Evolutionary conservation across 306 rosid species (phyloP).

Genomic region (Vigna angularis): DNA sequence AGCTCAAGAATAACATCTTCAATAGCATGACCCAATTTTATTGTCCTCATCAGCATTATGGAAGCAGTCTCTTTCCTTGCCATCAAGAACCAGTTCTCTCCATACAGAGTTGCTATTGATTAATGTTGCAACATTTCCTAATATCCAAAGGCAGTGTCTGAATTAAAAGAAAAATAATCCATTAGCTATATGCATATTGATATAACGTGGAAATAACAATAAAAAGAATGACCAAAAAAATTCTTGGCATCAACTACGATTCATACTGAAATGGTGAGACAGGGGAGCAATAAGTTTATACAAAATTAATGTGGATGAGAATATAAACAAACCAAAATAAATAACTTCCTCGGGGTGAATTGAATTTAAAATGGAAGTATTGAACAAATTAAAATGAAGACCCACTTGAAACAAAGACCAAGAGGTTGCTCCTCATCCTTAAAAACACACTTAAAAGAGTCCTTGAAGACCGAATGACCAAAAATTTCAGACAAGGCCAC

Average conservation of each 20-base stretch:
- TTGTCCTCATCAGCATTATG: slow-evolving; percentile 58
- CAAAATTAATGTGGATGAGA: not conserved
- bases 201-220: too few species aligned
- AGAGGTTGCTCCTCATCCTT: slow-evolving; percentile 90
- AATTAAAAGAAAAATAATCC: not conserved
- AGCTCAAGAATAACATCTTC: not conserved
- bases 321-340: not conserved
- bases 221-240: not conserved
- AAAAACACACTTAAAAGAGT: not conserved
- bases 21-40: slow-evolving; percentile 36
- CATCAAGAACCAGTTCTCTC: slow-evolving; percentile 53
- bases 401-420: slow-evolving; percentile 93
- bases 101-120: slow-evolving; percentile 45
- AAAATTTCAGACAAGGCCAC: slow-evolving; percentile 85
- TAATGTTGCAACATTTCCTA: slow-evolving; percentile 63
- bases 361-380: slow-evolving; percentile 9
- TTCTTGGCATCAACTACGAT: not conserved
- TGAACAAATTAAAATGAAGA: slow-evolving; percentile 8
- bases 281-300: not conserved
- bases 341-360: slow-evolving; percentile 1
- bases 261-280: not conserved
- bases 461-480: too few species aligned
- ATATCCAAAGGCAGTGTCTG: slow-evolving; percentile 62
- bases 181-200: not conserved
- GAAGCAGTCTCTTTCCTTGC: slow-evolving; percentile 51